These are phyloP conservation scores for Myriosclerotinia scirpicola DNA, from an alignment of 2,329 filamentous ascomycete genomes.

Conservation along the genomic window DNA sequence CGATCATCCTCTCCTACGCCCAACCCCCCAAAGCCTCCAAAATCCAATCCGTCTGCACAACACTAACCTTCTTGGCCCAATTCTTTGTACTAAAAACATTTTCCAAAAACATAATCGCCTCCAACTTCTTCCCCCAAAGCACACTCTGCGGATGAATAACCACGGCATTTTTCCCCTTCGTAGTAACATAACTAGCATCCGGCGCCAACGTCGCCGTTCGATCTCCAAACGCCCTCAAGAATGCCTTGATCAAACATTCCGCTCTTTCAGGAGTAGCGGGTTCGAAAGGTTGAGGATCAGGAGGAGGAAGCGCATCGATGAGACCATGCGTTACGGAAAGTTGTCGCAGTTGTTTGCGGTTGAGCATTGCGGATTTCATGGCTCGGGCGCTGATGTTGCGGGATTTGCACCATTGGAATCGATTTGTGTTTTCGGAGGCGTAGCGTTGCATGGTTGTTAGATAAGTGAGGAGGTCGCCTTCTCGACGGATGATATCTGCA, in stretches of 20 bases:
- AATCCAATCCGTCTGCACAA: conserved; percentile 61
- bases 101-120: conserved; percentile 68
- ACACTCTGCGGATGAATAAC: conserved; percentile 64
- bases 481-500: conserved; percentile 58
- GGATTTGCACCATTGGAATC: conserved; percentile 57
- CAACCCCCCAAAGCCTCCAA: conserved; percentile 32
- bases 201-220: conserved; percentile 61
- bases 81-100: conserved; percentile 66
- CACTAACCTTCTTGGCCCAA: conserved; percentile 66
- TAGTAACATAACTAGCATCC: conserved; percentile 61
- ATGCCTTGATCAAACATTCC: conserved; percentile 57
- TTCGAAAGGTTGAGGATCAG: conserved; percentile 57
- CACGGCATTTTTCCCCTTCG: conserved; percentile 59
- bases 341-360: conserved; percentile 59
- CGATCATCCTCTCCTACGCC: conserved; percentile 3
- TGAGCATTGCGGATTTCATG: conserved; percentile 62
- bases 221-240: conserved; percentile 59
- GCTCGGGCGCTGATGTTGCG: conserved; percentile 59
- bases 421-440: conserved; percentile 52
- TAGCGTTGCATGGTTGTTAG: conserved; percentile 64
- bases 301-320: conserved; percentile 42
- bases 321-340: conserved; percentile 56
- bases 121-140: conserved; percentile 60
- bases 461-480: conserved; percentile 65
- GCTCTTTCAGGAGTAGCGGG: conserved; percentile 56